Base-by-base conservation (phyloP, 2,329 filamentous ascomycete species). In the Diaporthe eres region DNA sequence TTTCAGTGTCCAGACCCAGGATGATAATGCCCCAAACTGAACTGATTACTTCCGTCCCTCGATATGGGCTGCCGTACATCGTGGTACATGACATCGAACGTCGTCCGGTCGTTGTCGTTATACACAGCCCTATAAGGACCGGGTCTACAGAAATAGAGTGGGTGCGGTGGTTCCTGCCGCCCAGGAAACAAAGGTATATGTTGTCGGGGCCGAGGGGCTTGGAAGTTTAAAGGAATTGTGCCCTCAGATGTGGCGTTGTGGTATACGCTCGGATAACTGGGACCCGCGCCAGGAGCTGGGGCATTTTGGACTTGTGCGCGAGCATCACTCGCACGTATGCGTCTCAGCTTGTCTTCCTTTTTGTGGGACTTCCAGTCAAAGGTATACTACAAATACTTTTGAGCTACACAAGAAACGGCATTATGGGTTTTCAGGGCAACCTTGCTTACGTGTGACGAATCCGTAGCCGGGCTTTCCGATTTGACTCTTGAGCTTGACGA, bases 1-100 rank as follows among this genome's bases (percentile, higher is more conserved):
- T 28, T 9, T 53, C 51, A 53, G 0, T 53, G 9, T 13, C 51
- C 51, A 8, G 22, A 13, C n/a, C 51, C 15, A 28, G 51, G 51
- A 53, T 53, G 51, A 53, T 28, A 53, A 53, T 53, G n/a, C 13
- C 51, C 51, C n/a, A 53, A 53, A 28, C 51, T 53, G 51, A 53
- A 53, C n/a, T 53, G 51, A 3, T 9, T 9, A 12, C 28, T 7
- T n/a, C 51, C 51, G 6, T 28, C 28, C 12, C 25, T 28, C 2
- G 51, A 28, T 13, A 4, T 0, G 4, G 51, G 51, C 10, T 53
- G 28, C n/a, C 51, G 51, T 28, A 28, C n/a, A 53, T 53, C 51
- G 13, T 53, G 51, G n/a, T 53, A 53, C n/a, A 53, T 53, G 12
- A n/a, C 10, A 13, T 28, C 10, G 5, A 55, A 55, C 4, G 12